These are phyloP conservation scores for Neospora caninum DNA, from an alignment of 169 alveolate genomes.

Conservation along the genomic window DNA sequence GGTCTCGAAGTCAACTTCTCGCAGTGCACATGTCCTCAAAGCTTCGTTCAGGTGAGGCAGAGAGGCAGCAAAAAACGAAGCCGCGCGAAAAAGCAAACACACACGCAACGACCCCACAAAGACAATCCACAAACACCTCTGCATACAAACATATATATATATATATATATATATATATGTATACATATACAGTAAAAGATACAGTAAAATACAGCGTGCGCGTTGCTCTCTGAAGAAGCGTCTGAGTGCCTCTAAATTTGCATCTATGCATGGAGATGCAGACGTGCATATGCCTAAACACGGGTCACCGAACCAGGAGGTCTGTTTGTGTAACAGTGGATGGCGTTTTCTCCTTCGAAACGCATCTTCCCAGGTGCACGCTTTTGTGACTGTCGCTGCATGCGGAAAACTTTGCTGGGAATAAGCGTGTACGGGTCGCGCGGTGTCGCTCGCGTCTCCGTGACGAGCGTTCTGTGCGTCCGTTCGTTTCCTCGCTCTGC, in stretches of 20 bases:
- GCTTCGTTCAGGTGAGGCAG: constrained; percentile 51
- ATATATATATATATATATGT: neutral
- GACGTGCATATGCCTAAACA: too few relatives aligned
- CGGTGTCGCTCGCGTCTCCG: too few relatives aligned
- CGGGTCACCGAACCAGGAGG: too few relatives aligned
- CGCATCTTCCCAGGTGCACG: too few relatives aligned
- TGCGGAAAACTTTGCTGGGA: too few relatives aligned
- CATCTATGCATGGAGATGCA: too few relatives aligned
- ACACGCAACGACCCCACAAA: neutral
- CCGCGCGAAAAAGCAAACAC: neutral
- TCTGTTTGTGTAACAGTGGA: too few relatives aligned
- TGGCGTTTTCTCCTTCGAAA: too few relatives aligned
- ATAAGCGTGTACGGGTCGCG: too few relatives aligned
- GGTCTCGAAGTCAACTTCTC: constrained; percentile 49
- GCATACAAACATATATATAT: neutral
- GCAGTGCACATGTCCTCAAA: constrained; percentile 63
- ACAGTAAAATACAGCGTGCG: neutral
- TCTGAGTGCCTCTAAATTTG: too few relatives aligned
- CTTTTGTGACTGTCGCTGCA: too few relatives aligned
- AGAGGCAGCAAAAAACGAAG: neutral
- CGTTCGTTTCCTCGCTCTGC: neutral
- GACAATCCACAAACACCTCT: neutral
- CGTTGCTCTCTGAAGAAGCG: too few relatives aligned
- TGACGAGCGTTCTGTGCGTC: neutral
- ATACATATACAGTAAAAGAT: neutral